Conservation (phyloP, 306 rosid genomes). For the Mimosa bimucronata region DNA sequence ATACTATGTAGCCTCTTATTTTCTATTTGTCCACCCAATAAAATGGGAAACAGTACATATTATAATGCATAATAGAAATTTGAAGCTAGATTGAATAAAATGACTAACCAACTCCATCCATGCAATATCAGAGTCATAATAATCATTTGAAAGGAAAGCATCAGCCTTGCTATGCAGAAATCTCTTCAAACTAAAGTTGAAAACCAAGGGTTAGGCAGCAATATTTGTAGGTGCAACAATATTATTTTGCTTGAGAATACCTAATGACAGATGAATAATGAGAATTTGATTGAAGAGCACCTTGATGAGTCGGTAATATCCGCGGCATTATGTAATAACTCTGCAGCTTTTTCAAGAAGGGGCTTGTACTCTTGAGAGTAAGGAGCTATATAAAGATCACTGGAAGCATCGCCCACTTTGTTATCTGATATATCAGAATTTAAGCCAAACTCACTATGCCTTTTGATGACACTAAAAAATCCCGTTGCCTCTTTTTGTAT, state of each 20-base stretch:
- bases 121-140: constrained; percentile 86
- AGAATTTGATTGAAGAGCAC: constrained; percentile 41
- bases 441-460: constrained; percentile 62
- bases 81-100: constrained; percentile 30
- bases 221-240: constrained; percentile 15
- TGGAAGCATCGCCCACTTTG: constrained; percentile 30
- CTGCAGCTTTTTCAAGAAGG: constrained; percentile 69
- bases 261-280: constrained; percentile 5
- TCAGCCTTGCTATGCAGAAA: constrained; percentile 86
- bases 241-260: constrained; percentile 20
- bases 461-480: constrained; percentile 77
- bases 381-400: constrained; percentile 68
- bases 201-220: constrained; percentile 33
- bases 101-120: constrained; percentile 95
- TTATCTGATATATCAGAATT: constrained; percentile 49
- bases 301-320: constrained; percentile 66
- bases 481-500: constrained; percentile 69
- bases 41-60: not conserved
- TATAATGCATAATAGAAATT: not conserved
- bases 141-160: constrained; percentile 90
- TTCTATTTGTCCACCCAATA: not conserved
- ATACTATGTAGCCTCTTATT: constrained; percentile 5
- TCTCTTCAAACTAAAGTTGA: constrained; percentile 75
- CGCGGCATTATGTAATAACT: constrained; percentile 81
- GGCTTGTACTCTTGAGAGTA: constrained; percentile 77